Base-by-base conservation (phyloP, 2,329 filamentous ascomycete species). In the Fusarium chuoi region DNA sequence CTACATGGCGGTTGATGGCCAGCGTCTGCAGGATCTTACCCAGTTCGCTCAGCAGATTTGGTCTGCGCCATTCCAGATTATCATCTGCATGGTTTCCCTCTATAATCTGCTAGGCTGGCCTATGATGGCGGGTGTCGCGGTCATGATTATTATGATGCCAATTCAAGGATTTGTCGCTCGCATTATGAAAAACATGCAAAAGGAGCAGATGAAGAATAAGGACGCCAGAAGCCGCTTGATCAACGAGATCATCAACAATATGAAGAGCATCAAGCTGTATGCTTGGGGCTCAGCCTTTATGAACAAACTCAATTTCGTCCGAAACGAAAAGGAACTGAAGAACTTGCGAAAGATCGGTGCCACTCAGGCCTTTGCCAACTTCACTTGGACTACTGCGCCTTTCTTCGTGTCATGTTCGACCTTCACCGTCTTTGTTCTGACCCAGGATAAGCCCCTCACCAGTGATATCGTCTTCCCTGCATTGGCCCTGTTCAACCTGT, bases 261-360 rank as follows among this genome's bases (percentile, higher is more conserved):
- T 99, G 94, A 99, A 99, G 87, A 97, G 95, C 81, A 96, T 99
- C 86, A 99, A 99, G 85, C 89, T 99, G 26, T 99, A 98, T 81
- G 96, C 96, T 36, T 99, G 96, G 96, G 96, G 95, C 38, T 93
- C 92, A 36, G 96, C 96, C 20, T 99, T 99, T 81, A 98, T 98
- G 92, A 96, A 95, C 83, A 98, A 97, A 84, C 90, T 99, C 67
- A 98, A 96, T 84, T 93, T 94, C 81, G 95, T 99, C 69, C 91
- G 96, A 83, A 99, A 99, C 83, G 96, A 99, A 79, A 90, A 94
- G 78, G 96, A 99, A 83, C 87, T 99, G 62, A 96, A 96, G 85
- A 99, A 97, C 33, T 88, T 99, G 64, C 93, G 96, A 72, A 98
- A 96, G 84, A 99, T 99, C 77, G 96, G 96, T 70, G 96, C 95